phyloP scores from a whole-genome alignment of 2,329 filamentous ascomycete species.

The Fusarium cyanostomum region DNA sequence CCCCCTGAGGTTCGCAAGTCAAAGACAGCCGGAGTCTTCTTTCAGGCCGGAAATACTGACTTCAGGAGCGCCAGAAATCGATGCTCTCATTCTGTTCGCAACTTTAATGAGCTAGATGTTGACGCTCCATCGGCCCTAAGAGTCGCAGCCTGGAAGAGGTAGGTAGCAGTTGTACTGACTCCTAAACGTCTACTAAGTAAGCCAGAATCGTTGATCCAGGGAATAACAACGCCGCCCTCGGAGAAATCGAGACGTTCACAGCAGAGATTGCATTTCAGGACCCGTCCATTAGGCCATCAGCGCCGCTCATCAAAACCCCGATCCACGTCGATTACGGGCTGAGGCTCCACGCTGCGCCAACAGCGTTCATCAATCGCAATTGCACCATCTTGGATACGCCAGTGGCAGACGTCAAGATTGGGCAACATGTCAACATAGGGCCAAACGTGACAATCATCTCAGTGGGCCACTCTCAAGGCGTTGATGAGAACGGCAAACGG shows the following conservation, averaged over 20 bases:
- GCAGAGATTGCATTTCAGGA: constrained; percentile 3
- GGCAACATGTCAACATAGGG: constrained; percentile 5
- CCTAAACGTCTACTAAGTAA: not conserved
- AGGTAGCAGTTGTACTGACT: not conserved
- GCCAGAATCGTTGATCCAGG: not conserved
- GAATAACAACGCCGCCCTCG: not conserved
- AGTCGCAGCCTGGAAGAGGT: constrained; percentile 3
- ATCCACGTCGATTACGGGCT: constrained; percentile 3
- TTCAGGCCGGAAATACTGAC: not conserved
- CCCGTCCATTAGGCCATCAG: not conserved
- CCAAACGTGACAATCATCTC: constrained; percentile 11
- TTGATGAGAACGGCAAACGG: not conserved
- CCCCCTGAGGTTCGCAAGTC: not conserved
- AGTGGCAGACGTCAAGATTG: constrained; percentile 1
- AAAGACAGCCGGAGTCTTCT: not conserved
- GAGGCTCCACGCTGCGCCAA: not conserved
- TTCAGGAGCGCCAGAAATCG: not conserved
- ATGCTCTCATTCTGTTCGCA: not conserved
- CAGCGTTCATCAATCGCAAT: not conserved
- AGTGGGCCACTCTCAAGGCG: not conserved
- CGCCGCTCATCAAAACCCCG: not conserved
- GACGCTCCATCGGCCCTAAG: not conserved
- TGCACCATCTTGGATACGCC: constrained; percentile 6
- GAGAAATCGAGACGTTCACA: not conserved
- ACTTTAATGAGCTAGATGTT: not conserved